phyloP scores from a whole-genome alignment of 140 eudicot genomes.

The Flaveria floridana region DNA sequence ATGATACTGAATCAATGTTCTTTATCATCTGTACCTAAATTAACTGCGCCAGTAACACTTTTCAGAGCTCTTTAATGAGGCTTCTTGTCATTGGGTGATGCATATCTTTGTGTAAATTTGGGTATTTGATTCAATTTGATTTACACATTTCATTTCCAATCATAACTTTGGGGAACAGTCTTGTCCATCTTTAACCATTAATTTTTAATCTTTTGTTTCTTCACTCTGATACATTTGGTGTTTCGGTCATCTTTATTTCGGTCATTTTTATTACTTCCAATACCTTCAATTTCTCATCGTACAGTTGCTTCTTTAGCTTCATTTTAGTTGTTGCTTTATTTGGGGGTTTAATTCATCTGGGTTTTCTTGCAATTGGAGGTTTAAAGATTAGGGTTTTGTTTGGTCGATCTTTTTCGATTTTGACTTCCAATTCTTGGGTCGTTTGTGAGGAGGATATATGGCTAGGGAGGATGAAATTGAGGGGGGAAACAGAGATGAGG shows the following conservation, averaged over 20 bases:
- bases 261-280: slow-evolving; percentile 17
- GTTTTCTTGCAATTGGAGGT: slow-evolving; percentile 15
- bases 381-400: slow-evolving; percentile 36
- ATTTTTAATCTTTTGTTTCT: slow-evolving; percentile 19
- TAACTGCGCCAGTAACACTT: slow-evolving; percentile 46
- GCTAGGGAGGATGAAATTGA: slow-evolving; percentile 57
- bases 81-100: slow-evolving; percentile 46
- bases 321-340: slow-evolving; percentile 22
- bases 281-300: not conserved
- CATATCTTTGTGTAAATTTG: slow-evolving; percentile 27
- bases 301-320: slow-evolving; percentile 18
- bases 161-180: not conserved
- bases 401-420: slow-evolving; percentile 4
- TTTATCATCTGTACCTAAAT: slow-evolving; percentile 37
- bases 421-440: slow-evolving; percentile 18
- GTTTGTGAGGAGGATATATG: slow-evolving; percentile 25
- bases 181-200: not conserved
- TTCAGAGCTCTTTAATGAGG: slow-evolving; percentile 51
- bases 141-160: slow-evolving; percentile 11
- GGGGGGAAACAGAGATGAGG: slow-evolving; percentile 48
- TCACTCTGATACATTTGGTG: slow-evolving; percentile 41
- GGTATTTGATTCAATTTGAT: slow-evolving; percentile 27
- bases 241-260: slow-evolving; percentile 30
- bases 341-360: slow-evolving; percentile 25
- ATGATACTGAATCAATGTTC: slow-evolving; percentile 55